Base-by-base conservation (phyloP, 768 basidiomycete genomes). In the Cystofilobasidium bisporidii region DNA sequence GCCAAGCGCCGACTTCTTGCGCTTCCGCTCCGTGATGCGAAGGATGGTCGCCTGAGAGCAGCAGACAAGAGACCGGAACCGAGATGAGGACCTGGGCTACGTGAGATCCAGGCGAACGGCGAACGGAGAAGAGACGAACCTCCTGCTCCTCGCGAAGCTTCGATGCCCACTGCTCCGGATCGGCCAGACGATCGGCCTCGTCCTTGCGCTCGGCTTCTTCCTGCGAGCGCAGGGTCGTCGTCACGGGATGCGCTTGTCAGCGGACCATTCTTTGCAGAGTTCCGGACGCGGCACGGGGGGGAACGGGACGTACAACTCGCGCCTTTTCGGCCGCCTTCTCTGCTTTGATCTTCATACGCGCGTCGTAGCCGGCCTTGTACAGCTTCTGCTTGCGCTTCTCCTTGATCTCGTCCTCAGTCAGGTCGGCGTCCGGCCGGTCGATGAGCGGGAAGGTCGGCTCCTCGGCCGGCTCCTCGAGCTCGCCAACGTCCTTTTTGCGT, bases 301-400 rank as follows among this genome's bases (percentile, higher is more conserved):
- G 28, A 12, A 10, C 28, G 33, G 36, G 3, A 72, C 73, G 61
- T 47, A 75, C 77, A 56, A 71, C 28, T 20, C 76, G 61, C 69
- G 86, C 87, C 55, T 82, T 83, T 74, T 92, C 91, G 17, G 84
- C 83, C 72, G 90, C 88, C 72, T 96, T 96, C 77, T 97, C 94
- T 33, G 85, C 85, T 72, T 87, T 83, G 0, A 85, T 84, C 1
- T 90, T 85, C 40, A 85, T 83, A 26, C 96, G 86, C 0, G 93
- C 91, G 67, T 98, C 94, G 76, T 87, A 92, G 0, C 89, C 90
- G 0, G 92, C 91, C 76, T 96, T 98, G 79, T 93, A 79, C 38
- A 98, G 81, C 71, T 85, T 87, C 75, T 99, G 96, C 73, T 87
- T 89, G 73, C 86, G 86, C 80, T 98, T 99, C 77, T 99, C 96